Conservation (phyloP, 2,329 filamentous ascomycete species). For the Penicillium brevicompactum region DNA sequence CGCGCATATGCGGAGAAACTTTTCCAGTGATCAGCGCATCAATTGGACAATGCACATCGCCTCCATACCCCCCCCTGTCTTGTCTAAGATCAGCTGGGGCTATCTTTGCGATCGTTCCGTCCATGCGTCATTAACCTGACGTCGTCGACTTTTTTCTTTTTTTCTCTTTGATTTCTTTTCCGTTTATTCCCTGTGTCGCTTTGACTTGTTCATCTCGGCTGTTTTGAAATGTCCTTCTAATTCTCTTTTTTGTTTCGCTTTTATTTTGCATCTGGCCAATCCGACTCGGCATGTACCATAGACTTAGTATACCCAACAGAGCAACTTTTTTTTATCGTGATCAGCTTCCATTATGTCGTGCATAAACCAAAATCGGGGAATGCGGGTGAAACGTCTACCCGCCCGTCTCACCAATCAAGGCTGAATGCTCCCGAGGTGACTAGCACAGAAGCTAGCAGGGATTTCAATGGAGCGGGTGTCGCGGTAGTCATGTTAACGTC, state of each 20-base stretch:
- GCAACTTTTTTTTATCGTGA: conserved; percentile 20
- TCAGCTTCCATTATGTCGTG: conserved; percentile 20
- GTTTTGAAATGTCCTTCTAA: conserved; percentile 16
- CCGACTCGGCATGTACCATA: conserved; percentile 40
- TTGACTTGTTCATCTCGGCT: conserved; percentile 13
- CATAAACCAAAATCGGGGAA: conserved; percentile 15
- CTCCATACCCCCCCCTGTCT: conserved; percentile 3
- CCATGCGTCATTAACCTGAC: conserved; percentile 11
- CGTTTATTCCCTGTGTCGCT: conserved; percentile 17
- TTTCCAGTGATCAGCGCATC: conserved; percentile 6
- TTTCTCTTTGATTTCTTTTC: neutral
- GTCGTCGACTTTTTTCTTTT: conserved; percentile 4
- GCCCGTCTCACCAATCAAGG: conserved; percentile 19
- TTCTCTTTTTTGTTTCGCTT: conserved; percentile 15
- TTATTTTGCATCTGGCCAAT: conserved; percentile 23
- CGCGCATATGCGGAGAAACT: conserved; percentile 23
- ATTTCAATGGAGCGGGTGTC: conserved; percentile 6
- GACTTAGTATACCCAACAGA: conserved; percentile 43
- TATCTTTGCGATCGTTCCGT: conserved; percentile 7
- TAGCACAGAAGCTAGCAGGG: conserved; percentile 5
- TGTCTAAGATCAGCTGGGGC: conserved; percentile 8
- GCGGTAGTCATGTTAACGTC: conserved; percentile 5
- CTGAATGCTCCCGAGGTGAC: neutral
- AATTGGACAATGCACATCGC: conserved; percentile 13
- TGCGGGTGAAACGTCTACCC: conserved; percentile 18